Conservation (phyloP, 257 asterid species). For the Coffea canephora region DNA sequence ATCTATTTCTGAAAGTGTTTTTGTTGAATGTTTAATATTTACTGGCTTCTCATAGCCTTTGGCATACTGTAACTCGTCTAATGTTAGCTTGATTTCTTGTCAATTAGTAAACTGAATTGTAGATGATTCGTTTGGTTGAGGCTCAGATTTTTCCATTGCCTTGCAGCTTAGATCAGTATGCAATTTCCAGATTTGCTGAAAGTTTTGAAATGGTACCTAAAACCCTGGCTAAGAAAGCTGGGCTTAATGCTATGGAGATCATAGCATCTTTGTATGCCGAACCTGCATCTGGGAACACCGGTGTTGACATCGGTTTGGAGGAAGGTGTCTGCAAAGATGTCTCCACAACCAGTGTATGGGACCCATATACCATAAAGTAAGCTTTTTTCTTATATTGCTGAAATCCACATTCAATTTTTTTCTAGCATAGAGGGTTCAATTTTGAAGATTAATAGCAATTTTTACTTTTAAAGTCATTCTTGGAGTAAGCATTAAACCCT, state of each 20-base stretch:
- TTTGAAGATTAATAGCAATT: neutral
- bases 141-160: neutral
- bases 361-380: conserved; percentile 76
- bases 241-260: conserved; percentile 91
- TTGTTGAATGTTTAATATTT: neutral
- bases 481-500: neutral
- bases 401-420: neutral
- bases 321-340: conserved; percentile 81
- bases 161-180: conserved; percentile 92
- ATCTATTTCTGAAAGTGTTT: neutral
- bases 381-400: neutral
- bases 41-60: neutral
- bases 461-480: neutral
- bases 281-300: conserved; percentile 75
- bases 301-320: conserved; percentile 82
- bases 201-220: conserved; percentile 96
- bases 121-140: neutral
- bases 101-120: neutral
- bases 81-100: neutral
- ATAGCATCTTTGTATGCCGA: conserved; percentile 86
- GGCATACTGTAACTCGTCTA: neutral
- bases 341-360: conserved; percentile 67
- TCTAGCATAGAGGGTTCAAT: neutral
- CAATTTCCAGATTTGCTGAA: conserved; percentile 91
- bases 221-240: conserved; percentile 93